Conservation (phyloP, 2,329 filamentous ascomycete species). For the Sphaerulina vaccinii region DNA sequence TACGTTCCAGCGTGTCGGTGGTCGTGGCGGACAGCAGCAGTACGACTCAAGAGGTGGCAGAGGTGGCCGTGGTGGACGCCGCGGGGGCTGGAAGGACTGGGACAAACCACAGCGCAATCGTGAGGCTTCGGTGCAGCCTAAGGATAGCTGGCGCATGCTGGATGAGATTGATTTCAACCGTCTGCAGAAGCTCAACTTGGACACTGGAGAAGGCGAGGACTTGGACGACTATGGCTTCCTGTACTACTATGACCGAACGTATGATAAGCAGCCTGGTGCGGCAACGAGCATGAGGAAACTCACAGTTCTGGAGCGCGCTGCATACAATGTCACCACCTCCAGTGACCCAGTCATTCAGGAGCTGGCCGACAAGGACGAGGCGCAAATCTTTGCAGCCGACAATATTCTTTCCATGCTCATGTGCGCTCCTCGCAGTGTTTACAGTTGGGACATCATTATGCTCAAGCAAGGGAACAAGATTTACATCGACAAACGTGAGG, state of each 20-base stretch:
- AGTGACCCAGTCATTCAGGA: conserved; percentile 97
- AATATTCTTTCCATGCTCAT: conserved; percentile 98
- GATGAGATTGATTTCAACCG: conserved; percentile 99
- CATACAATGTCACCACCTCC: conserved; percentile 97
- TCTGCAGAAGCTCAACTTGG: conserved; percentile 90
- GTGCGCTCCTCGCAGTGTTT: conserved; percentile 94
- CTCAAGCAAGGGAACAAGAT: conserved; percentile 91
- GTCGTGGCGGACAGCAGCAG: conserved; percentile 64
- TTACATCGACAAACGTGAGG: conserved; percentile 98
- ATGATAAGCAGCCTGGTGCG: conserved; percentile 83
- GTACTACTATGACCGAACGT: conserved; percentile 95
- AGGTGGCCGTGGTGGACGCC: conserved; percentile 72
- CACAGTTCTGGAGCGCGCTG: conserved; percentile 84
- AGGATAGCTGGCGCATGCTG: conserved; percentile 89
- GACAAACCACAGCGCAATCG: conserved; percentile 97
- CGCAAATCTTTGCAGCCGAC: conserved; percentile 94
- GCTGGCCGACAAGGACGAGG: conserved; percentile 91
- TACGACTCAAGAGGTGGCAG: conserved; percentile 71
- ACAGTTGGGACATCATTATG: conserved; percentile 98
- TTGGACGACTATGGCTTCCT: conserved; percentile 95
- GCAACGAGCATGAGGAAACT: conserved; percentile 87
- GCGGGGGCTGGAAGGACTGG: conserved; percentile 98
- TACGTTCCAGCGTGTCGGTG: conserved; percentile 70
- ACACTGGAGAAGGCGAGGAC: conserved; percentile 92
- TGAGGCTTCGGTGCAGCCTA: conserved; percentile 93